Base-by-base conservation (phyloP, 352 stramenopile genomes). In the Salisapilia sapeloensis region DNA sequence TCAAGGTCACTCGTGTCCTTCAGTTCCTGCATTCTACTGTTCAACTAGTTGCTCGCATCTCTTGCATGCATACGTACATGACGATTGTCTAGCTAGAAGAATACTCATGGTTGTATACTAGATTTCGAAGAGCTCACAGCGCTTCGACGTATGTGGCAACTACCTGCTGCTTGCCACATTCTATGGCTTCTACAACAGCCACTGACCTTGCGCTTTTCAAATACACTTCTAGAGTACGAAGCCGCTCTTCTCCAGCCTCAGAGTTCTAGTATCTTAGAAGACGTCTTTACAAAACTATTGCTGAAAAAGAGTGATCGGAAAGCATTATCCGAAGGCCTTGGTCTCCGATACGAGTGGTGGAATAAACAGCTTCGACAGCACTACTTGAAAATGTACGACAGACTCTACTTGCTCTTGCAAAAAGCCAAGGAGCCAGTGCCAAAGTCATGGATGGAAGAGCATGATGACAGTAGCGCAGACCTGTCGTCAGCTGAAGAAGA, bases 311-410 rank as follows among this genome's bases (percentile, higher is more conserved):
- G 65, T 37, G 71, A 86, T 42, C 65, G 74, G 19, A 62, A 70
- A 17, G 81, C 64, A 37, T 38, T 86, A n/a, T 63, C 55, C 13
- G 59, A 65, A 23, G 74, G 74, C 12, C 67, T 85, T 20, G 70
- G 71, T 2, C 67, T 90, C 28, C 78, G 82, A 53, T 90, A 90
- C 42, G 67, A 84, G 46, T 86, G 70, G 70, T 90, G 74, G 74
- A 84, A 80, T 56, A 83, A 85, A 42, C 74, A 85, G 37, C 49
- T 90, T 39, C 61, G 64, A 6, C 60, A 80, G 39, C 81, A 85
- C 51, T 90, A 86, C 50, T 56, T 76, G 38, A 56, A 58, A 25
- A 53, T 82, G 50, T 90, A 90, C 50, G 55, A 79, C 40, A 79
- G 82, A 33, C 82, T 62, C 70, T 82, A 81, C 40, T 56, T 63